These are phyloP conservation scores for Gaeumannomyces tritici DNA, from an alignment of 2,329 filamentous ascomycete genomes.

Conservation along the genomic window DNA sequence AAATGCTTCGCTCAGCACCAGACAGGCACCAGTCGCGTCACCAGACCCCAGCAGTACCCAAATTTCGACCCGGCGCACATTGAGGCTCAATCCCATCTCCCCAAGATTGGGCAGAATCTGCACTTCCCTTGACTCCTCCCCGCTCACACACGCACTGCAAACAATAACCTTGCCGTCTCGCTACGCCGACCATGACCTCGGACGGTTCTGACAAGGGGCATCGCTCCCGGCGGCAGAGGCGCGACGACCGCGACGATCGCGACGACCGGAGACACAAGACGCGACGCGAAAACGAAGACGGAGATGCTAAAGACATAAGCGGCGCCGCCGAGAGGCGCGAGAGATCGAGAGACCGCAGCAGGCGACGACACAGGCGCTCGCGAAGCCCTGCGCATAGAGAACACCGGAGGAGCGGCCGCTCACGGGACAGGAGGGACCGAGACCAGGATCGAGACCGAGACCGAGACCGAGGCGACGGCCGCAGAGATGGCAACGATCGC, in stretches of 20 bases:
- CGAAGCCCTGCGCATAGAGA: not conserved
- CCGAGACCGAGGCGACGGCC: not conserved
- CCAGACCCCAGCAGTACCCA: not conserved
- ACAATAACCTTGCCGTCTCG: not conserved
- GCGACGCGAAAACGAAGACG: slow-evolving; percentile 23
- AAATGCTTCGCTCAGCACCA: not conserved
- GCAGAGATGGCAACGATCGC: not conserved
- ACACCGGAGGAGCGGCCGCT: not conserved
- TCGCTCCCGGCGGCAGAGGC: not conserved
- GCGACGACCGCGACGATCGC: slow-evolving; percentile 9
- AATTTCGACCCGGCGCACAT: not conserved
- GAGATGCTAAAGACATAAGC: slow-evolving; percentile 14
- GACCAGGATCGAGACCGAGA: not conserved
- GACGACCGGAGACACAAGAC: slow-evolving; percentile 12
- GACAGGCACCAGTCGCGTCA: not conserved
- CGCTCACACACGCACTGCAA: not conserved
- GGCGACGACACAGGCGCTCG: not conserved
- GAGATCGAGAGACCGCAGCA: slow-evolving; percentile 5
- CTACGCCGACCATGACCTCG: not conserved
- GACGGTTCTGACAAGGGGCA: not conserved
- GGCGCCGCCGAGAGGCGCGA: slow-evolving; percentile 6
- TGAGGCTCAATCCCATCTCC: not conserved
- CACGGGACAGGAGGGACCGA: not conserved
- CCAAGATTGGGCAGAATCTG: not conserved
- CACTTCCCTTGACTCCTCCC: not conserved